Base-by-base conservation (phyloP, 495 filamentous ascomycete genomes). In the Aspergillus mulundensis region DNA sequence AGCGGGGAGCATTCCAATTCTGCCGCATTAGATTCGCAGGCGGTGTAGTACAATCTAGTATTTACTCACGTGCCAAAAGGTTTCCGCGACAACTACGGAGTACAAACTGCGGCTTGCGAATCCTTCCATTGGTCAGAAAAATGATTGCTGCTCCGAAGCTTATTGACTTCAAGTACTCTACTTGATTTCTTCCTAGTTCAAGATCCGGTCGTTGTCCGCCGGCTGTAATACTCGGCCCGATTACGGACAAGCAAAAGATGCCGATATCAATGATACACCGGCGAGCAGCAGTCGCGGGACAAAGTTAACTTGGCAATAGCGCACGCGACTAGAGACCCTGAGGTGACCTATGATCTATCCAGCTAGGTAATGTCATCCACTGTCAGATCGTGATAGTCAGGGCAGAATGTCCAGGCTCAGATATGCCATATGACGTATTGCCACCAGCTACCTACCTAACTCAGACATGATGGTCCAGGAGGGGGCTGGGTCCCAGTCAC, bases 1-100 rank as follows among this genome's bases (percentile, higher is more conserved):
- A 41, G 59, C 50, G 54, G 54, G 54, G 59, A 57, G 39, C 24
- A 42, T 10, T 24, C 36, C 45, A 44, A 57, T 61, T 61, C 54
- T 61, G 59, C 54, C 59, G 38, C 10, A 18, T 32, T 11, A 14
- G 53, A 46, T 28, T 7, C 16, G 59, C 54, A 57, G 54, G 59
- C 59, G 59, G 59, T 57, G 21, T 7, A 10, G 3, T 36, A 10
- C 32, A 14, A 6, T 6, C 3, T 3, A 11, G 32, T 36, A 36
- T 36, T 2, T 14, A 15, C 6, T 36, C 32, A 36, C 32, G 32
- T 36, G 32, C 32, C 12, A 15, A 14, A 14, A 10, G 11, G 25
- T 3, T 8, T 36, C 12, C 32, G 32, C 32, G 12, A 36, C 32
- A 36, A 14, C 12, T 15, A 28, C 8, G 25, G 8, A 28, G 25